Conservation (phyloP, 257 asterid genomes). For the Osmanthus fragrans region DNA sequence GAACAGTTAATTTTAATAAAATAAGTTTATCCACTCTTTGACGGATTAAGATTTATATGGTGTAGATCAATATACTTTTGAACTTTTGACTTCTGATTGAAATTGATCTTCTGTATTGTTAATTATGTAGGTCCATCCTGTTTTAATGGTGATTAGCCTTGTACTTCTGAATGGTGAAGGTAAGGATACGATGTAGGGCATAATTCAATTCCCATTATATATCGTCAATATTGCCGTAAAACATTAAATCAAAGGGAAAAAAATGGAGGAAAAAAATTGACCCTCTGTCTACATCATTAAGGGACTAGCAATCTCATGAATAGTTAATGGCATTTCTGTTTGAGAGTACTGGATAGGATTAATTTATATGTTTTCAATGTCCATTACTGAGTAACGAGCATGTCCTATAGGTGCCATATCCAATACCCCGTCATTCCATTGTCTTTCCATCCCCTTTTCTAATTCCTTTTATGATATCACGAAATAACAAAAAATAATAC, state of each 20-base stretch:
- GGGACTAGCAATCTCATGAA: neutral
- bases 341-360: neutral
- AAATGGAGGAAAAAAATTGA: too few relatives aligned
- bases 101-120: neutral
- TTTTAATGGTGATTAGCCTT: slow-evolving; percentile 77
- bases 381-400: neutral
- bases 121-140: slow-evolving; percentile 78
- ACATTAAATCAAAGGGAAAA: neutral
- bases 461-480: neutral
- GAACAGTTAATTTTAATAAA: neutral
- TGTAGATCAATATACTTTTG: neutral
- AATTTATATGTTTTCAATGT: neutral
- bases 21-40: neutral
- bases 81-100: neutral
- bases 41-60: neutral
- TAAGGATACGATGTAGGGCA: slow-evolving; percentile 23
- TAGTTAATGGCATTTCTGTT: neutral
- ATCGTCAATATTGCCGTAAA: neutral
- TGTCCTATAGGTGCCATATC: neutral
- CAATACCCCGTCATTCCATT: too few relatives aligned
- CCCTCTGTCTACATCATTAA: neutral
- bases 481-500: neutral
- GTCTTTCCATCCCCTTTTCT: too few relatives aligned
- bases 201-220: neutral
- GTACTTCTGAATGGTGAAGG: slow-evolving; percentile 92